Evolutionary conservation across 73 alveolate species (phyloP).

Genomic region (Tetrahymena malaccensis): DNA sequence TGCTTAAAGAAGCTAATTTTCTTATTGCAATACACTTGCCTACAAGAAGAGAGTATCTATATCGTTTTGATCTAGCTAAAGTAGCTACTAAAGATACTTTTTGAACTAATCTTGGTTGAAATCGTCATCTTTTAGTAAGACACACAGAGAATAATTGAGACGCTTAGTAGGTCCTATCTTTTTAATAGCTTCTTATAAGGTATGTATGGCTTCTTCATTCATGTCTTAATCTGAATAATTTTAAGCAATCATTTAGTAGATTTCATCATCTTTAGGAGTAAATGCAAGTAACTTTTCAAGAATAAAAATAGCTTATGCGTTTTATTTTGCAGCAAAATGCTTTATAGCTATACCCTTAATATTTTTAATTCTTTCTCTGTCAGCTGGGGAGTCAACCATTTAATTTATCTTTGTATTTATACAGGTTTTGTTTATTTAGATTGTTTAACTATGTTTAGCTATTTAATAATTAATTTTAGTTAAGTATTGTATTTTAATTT

Average conservation of each 20-base stretch:
- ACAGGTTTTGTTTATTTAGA: no score
- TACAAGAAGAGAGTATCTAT: background rate
- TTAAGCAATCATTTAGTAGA: background rate
- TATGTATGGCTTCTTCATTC: background rate
- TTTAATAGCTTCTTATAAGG: background rate
- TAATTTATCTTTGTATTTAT: background rate
- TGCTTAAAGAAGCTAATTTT: background rate
- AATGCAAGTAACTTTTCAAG: background rate
- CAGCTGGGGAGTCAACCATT: background rate
- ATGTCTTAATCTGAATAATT: background rate
- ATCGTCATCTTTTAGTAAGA: background rate
- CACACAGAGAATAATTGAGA: background rate
- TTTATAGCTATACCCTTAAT: background rate
- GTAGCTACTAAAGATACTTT: background rate
- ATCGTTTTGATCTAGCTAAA: background rate
- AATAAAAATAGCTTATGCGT: background rate
- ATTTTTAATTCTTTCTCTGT: background rate
- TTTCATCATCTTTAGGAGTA: background rate
- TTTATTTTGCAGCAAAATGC: background rate
- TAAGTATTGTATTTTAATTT: no score
- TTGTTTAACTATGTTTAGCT: background rate
- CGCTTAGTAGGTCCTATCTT: background rate
- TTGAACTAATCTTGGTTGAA: background rate
- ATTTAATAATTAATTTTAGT: no score
- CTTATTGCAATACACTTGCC: background rate